These are phyloP conservation scores for Syncephalis plumigaleata DNA, from an alignment of 371 early-diverging fungal genomes.

Conservation along the genomic window DNA sequence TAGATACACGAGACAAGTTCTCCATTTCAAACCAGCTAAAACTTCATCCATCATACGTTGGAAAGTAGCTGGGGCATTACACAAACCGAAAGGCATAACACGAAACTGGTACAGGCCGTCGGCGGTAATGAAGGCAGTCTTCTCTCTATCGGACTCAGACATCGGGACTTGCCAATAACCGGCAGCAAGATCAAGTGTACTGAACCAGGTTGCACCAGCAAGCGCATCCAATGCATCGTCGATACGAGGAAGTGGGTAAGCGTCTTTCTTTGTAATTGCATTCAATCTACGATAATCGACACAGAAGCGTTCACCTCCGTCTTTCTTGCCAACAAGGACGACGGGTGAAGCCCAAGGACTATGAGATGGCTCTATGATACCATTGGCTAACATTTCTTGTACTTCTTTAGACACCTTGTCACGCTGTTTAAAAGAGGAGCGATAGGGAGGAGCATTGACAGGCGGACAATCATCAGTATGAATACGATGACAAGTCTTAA, in stretches of 20 bases:
- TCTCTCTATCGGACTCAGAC: conserved; percentile 7
- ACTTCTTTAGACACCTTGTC: conserved; percentile 5
- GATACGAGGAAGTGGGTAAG: conserved; percentile 18
- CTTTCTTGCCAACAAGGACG: conserved; percentile 11
- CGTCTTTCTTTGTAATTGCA: conserved; percentile 13
- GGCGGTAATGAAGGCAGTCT: conserved; percentile 18
- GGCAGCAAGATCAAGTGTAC: conserved; percentile 15
- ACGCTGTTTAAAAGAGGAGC: conserved; percentile 1
- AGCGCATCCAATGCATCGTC: conserved; percentile 16
- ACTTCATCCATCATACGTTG: conserved; percentile 16
- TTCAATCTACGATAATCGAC: conserved; percentile 21
- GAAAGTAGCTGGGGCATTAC: conserved; percentile 16
- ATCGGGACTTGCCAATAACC: conserved; percentile 24
- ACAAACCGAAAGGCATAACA: conserved; percentile 18
- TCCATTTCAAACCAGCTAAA: conserved; percentile 10
- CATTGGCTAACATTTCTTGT: conserved; percentile 9
- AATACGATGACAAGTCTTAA: conserved; percentile 3
- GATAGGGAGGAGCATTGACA: conserved; percentile 1
- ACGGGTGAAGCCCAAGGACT: conserved; percentile 17
- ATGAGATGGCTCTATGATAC: conserved; percentile 7
- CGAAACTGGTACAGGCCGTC: conserved; percentile 13
- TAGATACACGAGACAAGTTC: conserved; percentile 17
- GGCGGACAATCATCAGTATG: conserved; percentile 7
- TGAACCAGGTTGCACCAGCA: conserved; percentile 9
- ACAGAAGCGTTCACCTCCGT: conserved; percentile 16